These are phyloP conservation scores for Fusarium stilboides DNA, from an alignment of 2,329 filamentous ascomycete genomes.

Conservation along the genomic window DNA sequence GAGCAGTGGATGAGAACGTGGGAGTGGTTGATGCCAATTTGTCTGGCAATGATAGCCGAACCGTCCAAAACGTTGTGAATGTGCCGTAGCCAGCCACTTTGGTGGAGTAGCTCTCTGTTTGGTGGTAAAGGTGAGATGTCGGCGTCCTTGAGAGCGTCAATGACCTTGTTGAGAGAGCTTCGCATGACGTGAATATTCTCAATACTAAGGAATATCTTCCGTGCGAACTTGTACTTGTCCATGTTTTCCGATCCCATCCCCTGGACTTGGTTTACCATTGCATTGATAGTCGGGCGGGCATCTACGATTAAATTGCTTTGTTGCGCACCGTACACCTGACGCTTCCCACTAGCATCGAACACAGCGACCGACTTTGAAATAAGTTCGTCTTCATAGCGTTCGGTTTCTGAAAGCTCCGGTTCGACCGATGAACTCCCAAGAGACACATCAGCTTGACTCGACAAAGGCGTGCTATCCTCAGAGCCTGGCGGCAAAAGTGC, in stretches of 20 bases:
- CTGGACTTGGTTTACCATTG: slow-evolving; percentile 92
- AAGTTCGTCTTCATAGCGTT: slow-evolving; percentile 78
- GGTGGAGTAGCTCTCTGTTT: slow-evolving; percentile 83
- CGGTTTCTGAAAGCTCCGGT: slow-evolving; percentile 71
- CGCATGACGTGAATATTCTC: slow-evolving; percentile 99
- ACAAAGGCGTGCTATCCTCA: slow-evolving; percentile 54
- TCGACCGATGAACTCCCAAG: slow-evolving; percentile 55
- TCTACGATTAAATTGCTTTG: slow-evolving; percentile 96
- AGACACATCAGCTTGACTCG: slow-evolving; percentile 67
- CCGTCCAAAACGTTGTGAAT: slow-evolving; percentile 88
- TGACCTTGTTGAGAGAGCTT: slow-evolving; percentile 86
- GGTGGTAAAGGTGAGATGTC: slow-evolving; percentile 88
- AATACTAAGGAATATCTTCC: slow-evolving; percentile 93
- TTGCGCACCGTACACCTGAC: slow-evolving; percentile 88
- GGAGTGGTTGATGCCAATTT: slow-evolving; percentile 92
- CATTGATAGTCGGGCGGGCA: slow-evolving; percentile 93
- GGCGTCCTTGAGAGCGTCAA: slow-evolving; percentile 92
- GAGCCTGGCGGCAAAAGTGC: slow-evolving; percentile 54
- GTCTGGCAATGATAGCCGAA: slow-evolving; percentile 84
- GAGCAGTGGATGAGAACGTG: slow-evolving; percentile 98
- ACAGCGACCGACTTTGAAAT: slow-evolving; percentile 60
- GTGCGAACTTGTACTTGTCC: slow-evolving; percentile 94
- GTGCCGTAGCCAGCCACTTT: slow-evolving; percentile 93
- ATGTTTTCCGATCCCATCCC: slow-evolving; percentile 97
- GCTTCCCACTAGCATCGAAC: slow-evolving; percentile 72